Evolutionary conservation across 1,284 basidiomycete species (phyloP).

Genomic region (Heterobasidion annosum): DNA sequence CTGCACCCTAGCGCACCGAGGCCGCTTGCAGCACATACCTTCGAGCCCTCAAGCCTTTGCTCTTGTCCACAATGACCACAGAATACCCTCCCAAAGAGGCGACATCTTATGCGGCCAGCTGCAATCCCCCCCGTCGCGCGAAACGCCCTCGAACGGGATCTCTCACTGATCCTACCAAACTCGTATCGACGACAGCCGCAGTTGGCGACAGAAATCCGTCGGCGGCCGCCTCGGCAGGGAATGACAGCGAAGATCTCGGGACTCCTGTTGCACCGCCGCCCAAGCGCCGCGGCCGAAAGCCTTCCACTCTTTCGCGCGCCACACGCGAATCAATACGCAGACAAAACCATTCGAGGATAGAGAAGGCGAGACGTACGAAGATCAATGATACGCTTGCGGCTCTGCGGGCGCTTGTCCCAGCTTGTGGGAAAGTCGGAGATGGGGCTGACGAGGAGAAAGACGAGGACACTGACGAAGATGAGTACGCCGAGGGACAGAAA

Average conservation of each 20-base stretch:
- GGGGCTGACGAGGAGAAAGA: conserved; percentile 19
- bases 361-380: conserved; percentile 74
- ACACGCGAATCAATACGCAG: conserved; percentile 72
- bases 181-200: conserved; percentile 5
- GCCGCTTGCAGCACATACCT: too few relatives aligned
- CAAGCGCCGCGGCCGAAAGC: conserved; percentile 59
- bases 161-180: conserved; percentile 1
- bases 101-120: conserved; percentile 33
- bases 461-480: conserved; percentile 17
- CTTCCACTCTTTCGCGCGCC: conserved; percentile 55
- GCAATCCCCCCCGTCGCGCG: conserved; percentile 49
- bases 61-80: not conserved
- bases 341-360: conserved; percentile 77
- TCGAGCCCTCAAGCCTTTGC: too few relatives aligned
- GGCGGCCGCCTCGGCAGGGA: not conserved
- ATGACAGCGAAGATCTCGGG: conserved; percentile 19
- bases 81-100: not conserved
- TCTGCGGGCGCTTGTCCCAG: conserved; percentile 56
- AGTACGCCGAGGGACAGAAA: conserved; percentile 29
- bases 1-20: too few relatives aligned
- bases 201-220: not conserved
- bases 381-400: conserved; percentile 73
- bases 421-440: conserved; percentile 30
- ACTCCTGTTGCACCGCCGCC: conserved; percentile 15
- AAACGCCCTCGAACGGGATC: conserved; percentile 31